Base-by-base conservation (phyloP, 768 basidiomycete genomes). In the Suillus decipiens region DNA sequence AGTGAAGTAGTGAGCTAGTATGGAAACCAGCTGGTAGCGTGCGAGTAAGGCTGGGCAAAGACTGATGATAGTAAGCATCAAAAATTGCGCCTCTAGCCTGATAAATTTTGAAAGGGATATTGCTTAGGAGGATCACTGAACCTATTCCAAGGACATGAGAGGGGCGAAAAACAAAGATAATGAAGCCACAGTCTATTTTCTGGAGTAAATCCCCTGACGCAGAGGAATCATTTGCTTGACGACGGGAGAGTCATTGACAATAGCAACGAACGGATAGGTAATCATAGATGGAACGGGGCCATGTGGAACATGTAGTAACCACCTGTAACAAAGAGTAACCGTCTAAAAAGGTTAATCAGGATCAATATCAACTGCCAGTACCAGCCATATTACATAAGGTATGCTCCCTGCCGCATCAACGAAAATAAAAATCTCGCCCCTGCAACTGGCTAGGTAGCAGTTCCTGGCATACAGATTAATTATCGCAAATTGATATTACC, bases 21-120 rank as follows among this genome's bases (percentile, higher is more conserved):
- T 45, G 59, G 59, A 53, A 56, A 64, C 54, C 51, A 68, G 41
- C 43, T 33, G 63, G 64, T 63, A 47, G 63, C 61, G 64, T 41
- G 31, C 45, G 47, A 34, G 34, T 36, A 60, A 59, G 55, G 58
- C 57, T 61, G 68, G 62, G 59, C 47, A 61, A 60, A 60, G 45
- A 64, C 63, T 59, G 55, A 41, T 57, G 50, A 53, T 58, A 60
- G 15, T 37, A 59, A 51, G 55, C 48, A 51, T 61, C 50, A 55
- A 54, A 50, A 47, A 36, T 33, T 28, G 48, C 19, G 54, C 39
- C 58, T 59, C 47, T 28, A 28, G 39, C 60, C 34, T 22, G 22
- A 34, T 12, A 15, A n/a, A n/a, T 55, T 22, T 24, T 28, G 28
- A 8, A 39, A 28, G 11, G 39, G 15, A 57, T 39, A 39, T 28